Evolutionary conservation across 1,139 yeast species (phyloP), one percentile per base, ranked within the genome.

Genomic region (Saccharomycopsis phalli): DNA sequence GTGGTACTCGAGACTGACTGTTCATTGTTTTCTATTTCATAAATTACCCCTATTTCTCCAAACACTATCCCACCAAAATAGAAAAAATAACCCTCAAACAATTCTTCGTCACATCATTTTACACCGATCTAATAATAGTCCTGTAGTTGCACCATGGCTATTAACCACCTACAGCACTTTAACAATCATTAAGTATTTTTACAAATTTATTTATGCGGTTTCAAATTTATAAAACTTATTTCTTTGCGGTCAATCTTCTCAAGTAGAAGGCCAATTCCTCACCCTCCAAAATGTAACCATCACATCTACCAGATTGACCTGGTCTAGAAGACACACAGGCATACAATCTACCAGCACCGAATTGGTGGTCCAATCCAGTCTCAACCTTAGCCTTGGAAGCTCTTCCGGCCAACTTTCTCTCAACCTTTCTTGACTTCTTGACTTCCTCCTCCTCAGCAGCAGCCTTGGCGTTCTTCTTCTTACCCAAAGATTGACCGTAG

Each of bases 191-290:
- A 37, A 20, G 17, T 37, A 22, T 30, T 37, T 37, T 37, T 37
- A 31, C 34, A 31, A 37, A 37, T 35, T 35, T n/a, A n/a, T n/a
- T n/a, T n/a, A n/a, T n/a, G 27, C 20, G 30, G 21, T 16, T 27
- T 27, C 22, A 14, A 38, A 22, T 19, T 40, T 38, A 25, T 31
- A 32, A 38, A 28, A 33, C 63, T 80, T 87, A 88, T 81, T 91
- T 91, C 93, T 88, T 91, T 69, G 96, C 91, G 68, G 95, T 79
- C 75, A 91, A 78, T 86, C 95, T 88, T 81, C 94, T 87, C 71
- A 91, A 81, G 95, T 91, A 91, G 94, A 91, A 91, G 70, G 97
- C 97, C 71, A 91, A 86, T 77, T 91, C 98, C 71, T 93, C 99
- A 74, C 98, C 98, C 79, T 91, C 99, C 71, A 93, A 84, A 74